A percentile compares a stretch with the other conserved stretches of the same genome.
Evolutionary conservation across 805 yeast genomes (phyloP).

Genomic region (Ogataea chonburiensis): DNA sequence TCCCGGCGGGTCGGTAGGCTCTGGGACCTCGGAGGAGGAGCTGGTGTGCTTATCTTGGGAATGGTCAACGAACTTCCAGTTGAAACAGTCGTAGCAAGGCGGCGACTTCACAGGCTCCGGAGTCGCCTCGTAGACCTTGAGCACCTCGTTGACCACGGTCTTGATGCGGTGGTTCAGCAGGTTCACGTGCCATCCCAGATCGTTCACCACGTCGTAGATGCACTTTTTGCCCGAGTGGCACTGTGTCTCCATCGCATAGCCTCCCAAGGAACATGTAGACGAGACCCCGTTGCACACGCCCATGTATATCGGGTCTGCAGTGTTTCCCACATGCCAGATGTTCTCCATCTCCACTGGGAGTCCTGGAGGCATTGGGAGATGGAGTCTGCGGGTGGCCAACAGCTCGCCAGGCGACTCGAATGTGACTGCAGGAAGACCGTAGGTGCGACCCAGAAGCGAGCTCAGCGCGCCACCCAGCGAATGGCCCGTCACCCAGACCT

Average conservation of each 20-base stretch:
- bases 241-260: conserved; percentile 95
- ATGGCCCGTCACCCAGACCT: conserved; percentile 92
- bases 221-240: conserved; percentile 92
- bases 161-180: conserved; percentile 86
- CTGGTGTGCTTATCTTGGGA: conserved; percentile 31
- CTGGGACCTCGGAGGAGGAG: conserved; percentile 28
- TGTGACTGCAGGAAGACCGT: conserved; percentile 84
- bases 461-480: conserved; percentile 91
- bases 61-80: conserved; percentile 74
- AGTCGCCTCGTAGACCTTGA: conserved; percentile 69
- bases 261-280: conserved; percentile 84
- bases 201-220: conserved; percentile 84
- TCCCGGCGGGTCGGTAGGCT: conserved; percentile 32
- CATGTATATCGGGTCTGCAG: conserved; percentile 95
- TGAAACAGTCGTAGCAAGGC: conserved; percentile 86
- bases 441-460: conserved; percentile 80
- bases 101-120: conserved; percentile 74
- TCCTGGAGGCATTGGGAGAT: conserved; percentile 92
- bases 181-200: conserved; percentile 88
- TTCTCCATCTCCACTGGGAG: conserved; percentile 73
- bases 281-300: conserved; percentile 96
- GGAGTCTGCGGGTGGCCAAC: conserved; percentile 78
- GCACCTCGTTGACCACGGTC: conserved; percentile 80
- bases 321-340: conserved; percentile 94
- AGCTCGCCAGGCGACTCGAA: conserved; percentile 93